A percentile compares a stretch with the other conserved stretches of the same genome.
Conservation (phyloP, 225 moss, liverwort and hornwort genomes). For the Marchantia polymorpha region DNA sequence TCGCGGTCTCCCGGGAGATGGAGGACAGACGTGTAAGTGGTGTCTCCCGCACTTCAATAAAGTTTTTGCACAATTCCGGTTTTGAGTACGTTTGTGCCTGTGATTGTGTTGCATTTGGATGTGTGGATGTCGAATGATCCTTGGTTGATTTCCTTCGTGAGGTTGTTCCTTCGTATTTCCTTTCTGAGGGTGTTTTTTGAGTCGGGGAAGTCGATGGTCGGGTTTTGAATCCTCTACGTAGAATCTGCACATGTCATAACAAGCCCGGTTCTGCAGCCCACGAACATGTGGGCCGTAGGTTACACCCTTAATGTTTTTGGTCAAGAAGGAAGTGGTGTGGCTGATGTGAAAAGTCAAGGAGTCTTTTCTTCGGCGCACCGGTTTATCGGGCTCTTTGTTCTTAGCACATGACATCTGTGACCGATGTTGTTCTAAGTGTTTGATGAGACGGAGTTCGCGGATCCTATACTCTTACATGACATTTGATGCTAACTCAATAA, state of each 20-base stretch:
- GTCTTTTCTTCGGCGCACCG: too few species aligned
- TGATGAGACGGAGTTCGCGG: too few species aligned
- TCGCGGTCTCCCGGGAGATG: constrained; percentile 16
- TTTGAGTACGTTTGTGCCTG: background rate
- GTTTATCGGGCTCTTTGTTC: too few species aligned
- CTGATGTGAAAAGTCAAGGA: too few species aligned
- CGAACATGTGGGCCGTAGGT: background rate
- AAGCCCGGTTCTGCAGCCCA: background rate
- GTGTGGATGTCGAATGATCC: background rate
- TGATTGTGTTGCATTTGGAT: background rate
- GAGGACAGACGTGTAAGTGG: constrained; percentile 27
- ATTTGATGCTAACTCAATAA: too few species aligned
- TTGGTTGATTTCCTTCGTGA: background rate
- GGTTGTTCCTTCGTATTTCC: too few species aligned
- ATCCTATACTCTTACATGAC: too few species aligned
- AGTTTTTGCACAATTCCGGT: background rate
- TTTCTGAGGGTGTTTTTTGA: background rate
- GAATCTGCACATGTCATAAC: background rate
- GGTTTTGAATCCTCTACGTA: background rate
- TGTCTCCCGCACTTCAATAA: constrained; percentile 19
- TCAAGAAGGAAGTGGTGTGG: too few species aligned
- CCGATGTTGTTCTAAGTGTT: background rate
- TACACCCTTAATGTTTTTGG: background rate
- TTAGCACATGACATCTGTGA: background rate
- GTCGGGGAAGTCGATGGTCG: background rate